Conservation (phyloP, 139 green algal genomes). For the Ettlia oleoabundans region DNA sequence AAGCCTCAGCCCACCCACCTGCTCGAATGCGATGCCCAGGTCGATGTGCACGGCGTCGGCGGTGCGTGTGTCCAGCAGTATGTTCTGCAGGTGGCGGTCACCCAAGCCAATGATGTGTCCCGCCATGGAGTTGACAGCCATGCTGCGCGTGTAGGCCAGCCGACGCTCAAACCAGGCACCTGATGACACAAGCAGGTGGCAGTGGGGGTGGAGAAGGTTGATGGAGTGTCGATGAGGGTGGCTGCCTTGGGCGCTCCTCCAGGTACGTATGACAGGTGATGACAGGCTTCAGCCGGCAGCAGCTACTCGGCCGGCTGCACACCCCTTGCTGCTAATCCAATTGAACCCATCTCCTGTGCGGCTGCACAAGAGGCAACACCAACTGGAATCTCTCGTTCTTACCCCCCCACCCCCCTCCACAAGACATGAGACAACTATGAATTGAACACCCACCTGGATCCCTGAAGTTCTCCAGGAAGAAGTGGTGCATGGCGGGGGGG, state of each 20-base stretch:
- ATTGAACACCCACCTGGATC: conserved; percentile 47
- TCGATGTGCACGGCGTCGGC: conserved; percentile 98
- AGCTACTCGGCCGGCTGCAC: no score
- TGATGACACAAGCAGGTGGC: neutral
- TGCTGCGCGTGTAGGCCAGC: conserved; percentile 80
- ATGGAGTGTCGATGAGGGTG: neutral
- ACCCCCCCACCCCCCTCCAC: no score
- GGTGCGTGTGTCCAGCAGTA: conserved; percentile 85
- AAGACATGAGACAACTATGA: neutral
- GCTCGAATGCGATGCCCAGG: conserved; percentile 98
- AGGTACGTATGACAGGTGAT: no score
- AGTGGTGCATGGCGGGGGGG: conserved; percentile 88
- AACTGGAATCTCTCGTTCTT: no score
- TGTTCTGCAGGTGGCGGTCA: conserved; percentile 92
- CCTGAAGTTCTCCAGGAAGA: conserved; percentile 92
- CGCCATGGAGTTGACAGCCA: conserved; percentile 82
- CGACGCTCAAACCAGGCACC: conserved; percentile 76
- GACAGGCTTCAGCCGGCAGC: no score
- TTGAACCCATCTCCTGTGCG: no score
- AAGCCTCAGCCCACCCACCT: conserved; percentile 35
- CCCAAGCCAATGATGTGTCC: conserved; percentile 95
- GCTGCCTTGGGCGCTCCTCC: neutral
- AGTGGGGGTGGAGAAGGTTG: neutral
- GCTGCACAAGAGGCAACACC: no score
- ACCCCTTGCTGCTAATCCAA: no score